These are phyloP conservation scores for Fragaria nilgerrensis DNA, from an alignment of 306 rosid species.

Conservation along the genomic window DNA sequence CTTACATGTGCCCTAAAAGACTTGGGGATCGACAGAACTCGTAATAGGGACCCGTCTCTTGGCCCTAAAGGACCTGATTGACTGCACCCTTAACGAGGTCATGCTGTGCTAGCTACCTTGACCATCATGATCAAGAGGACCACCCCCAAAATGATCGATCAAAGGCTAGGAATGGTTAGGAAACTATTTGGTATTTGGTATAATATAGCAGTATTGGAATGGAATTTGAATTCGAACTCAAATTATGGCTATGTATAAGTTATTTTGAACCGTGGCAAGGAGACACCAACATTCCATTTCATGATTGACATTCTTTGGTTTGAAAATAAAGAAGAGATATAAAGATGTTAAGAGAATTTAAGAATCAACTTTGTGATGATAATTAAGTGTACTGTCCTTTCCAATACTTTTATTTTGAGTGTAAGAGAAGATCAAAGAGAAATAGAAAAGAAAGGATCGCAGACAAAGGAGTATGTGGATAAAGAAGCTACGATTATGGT, in stretches of 20 bases:
- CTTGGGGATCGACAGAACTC: conserved; percentile 26
- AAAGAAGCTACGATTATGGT: conserved; percentile 34
- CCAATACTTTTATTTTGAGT: conserved; percentile 40
- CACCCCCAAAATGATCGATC: conserved; percentile 24
- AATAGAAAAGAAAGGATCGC: conserved; percentile 37
- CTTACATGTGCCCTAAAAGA: conserved; percentile 30
- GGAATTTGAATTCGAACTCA: conserved; percentile 22
- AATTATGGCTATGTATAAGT: background rate
- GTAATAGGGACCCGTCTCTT: conserved; percentile 31
- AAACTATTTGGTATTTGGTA: background rate
- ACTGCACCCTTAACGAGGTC: conserved; percentile 69
- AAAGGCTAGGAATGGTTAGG: conserved; percentile 8
- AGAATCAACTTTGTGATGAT: conserved; percentile 37
- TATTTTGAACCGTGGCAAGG: background rate
- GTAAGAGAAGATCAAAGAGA: conserved; percentile 36
- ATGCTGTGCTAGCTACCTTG: conserved; percentile 32
- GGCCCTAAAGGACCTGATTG: conserved; percentile 39
- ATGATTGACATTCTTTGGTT: conserved; percentile 22
- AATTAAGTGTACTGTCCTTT: conserved; percentile 37
- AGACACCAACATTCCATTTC: conserved; percentile 12
- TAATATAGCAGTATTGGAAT: background rate
- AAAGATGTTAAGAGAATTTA: conserved; percentile 22
- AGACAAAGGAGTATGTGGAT: conserved; percentile 32
- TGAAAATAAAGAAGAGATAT: conserved; percentile 23
- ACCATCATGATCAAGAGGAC: conserved; percentile 47